Evolutionary conservation across 2,329 filamentous ascomycete genomes (phyloP).

Genomic region (Xylariaceae sp.): DNA sequence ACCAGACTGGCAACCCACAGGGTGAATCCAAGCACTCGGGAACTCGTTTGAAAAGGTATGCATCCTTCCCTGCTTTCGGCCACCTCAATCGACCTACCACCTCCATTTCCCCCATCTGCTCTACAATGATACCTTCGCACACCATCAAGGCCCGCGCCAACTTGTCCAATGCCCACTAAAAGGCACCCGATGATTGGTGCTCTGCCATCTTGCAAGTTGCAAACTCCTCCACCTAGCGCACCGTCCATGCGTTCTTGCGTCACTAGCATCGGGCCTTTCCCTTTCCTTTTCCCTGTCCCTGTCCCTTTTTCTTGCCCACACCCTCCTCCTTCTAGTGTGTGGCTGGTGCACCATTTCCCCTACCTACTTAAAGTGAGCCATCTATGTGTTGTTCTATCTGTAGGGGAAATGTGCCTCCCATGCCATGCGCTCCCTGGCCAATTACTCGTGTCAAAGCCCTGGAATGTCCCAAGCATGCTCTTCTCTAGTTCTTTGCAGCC

Average conservation of each 20-base stretch:
- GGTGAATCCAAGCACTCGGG: constrained; percentile 32
- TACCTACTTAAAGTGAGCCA: constrained; percentile 27
- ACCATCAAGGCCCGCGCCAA: constrained; percentile 27
- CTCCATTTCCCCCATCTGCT: constrained; percentile 28
- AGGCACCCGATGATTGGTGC: constrained; percentile 29
- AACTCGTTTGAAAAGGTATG: constrained; percentile 31
- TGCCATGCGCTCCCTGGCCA: constrained; percentile 24
- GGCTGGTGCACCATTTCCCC: constrained; percentile 27
- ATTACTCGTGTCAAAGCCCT: constrained; percentile 28
- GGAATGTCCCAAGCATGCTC: constrained; percentile 18
- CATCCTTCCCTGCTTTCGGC: constrained; percentile 20
- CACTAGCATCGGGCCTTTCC: constrained; percentile 33
- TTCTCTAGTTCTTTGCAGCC: constrained; percentile 23
- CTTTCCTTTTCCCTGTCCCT: constrained; percentile 30
- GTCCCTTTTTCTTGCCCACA: constrained; percentile 32
- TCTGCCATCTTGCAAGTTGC: constrained; percentile 31
- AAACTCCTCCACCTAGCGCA: constrained; percentile 31
- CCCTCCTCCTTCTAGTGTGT: constrained; percentile 25
- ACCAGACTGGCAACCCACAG: constrained; percentile 29
- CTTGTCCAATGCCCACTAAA: constrained; percentile 24
- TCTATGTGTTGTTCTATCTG: constrained; percentile 27
- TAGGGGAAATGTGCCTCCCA: constrained; percentile 24
- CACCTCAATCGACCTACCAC: constrained; percentile 19
- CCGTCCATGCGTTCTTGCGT: constrained; percentile 30
- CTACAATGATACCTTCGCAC: constrained; percentile 35